Base-by-base conservation (phyloP, 176 grass and related monocot genomes). In the Oryza nivara region DNA sequence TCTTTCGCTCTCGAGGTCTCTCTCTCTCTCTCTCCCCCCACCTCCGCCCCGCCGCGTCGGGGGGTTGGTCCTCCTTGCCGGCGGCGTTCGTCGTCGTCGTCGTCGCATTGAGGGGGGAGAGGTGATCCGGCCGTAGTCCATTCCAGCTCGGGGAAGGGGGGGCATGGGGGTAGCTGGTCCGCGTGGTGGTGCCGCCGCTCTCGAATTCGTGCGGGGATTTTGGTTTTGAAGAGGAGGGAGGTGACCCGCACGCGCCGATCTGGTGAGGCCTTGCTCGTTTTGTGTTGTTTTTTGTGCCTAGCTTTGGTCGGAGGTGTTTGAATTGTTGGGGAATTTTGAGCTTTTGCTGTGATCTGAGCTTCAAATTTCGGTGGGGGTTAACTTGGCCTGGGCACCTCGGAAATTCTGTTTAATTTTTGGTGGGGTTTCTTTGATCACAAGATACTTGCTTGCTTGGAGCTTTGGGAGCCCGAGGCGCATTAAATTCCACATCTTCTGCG, bases 401-500 rank as follows among this genome's bases (percentile, higher is more conserved):
- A 72, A 77, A 28, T 79, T 69, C 47, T 8, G 68, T 26, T 73
- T 70, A 65, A 25, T 63, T 75, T 75, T 75, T 79, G 5, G 9
- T 4, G 71, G 14, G 71, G 14, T 81, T 85, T 16, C 70, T 75
- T 85, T 48, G 48, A 76, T 89, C 87, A 85, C 82, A 85, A 63
- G 71, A 64, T 70, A 65, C 82, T 85, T 85, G 77, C 72, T 52
- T 81, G 88, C 23, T 77, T 66, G 41, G 65, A 52, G 66, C 52
- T 85, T 69, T 78, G 70, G 32, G 72, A 77, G 72, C 66, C 72
- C 66, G 72, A 85, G 83, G 78, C 72, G 72, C 72, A 89, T 82
- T 82, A 72, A 86, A 79, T 86, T 83, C 36, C 72, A 23, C 78
- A 72, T 73, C 60, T 69, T 69, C 8, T 81, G 43, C 49, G 70